These are phyloP conservation scores for Entomortierella lignicola DNA, from an alignment of 192 early-diverging fungal species.

Conservation along the genomic window DNA sequence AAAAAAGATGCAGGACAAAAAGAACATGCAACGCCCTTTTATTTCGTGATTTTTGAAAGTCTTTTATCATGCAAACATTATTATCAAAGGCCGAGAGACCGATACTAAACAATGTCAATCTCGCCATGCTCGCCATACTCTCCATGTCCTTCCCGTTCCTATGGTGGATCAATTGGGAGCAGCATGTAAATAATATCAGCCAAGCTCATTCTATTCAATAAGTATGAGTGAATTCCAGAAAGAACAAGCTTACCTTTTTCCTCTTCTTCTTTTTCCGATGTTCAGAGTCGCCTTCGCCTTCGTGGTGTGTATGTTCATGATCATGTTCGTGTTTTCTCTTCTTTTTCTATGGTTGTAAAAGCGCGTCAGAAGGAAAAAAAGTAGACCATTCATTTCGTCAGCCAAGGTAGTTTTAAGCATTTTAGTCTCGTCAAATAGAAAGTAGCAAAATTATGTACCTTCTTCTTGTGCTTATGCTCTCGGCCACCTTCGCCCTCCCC, in stretches of 20 bases:
- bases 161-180: background rate
- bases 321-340: constrained; percentile 56
- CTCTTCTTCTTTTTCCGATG: constrained; percentile 55
- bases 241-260: constrained; percentile 38
- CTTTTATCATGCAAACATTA: too few species aligned
- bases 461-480: constrained; percentile 51
- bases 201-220: background rate
- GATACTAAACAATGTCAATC: constrained; percentile 12
- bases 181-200: background rate
- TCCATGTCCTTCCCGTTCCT: constrained; percentile 44
- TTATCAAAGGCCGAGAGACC: too few species aligned
- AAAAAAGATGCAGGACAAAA: constrained; percentile 49
- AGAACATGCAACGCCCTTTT: background rate
- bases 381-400: too few species aligned
- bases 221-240: background rate
- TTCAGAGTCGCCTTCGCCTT: constrained; percentile 51
- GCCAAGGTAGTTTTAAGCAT: background rate
- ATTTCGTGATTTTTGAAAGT: background rate
- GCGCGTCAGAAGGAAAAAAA: background rate
- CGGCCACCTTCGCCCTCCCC: constrained; percentile 35
- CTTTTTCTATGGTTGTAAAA: constrained; percentile 32
- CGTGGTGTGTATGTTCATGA: constrained; percentile 47
- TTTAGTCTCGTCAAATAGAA: too few species aligned
- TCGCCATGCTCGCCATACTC: constrained; percentile 30
- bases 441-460: constrained; percentile 10